Base-by-base conservation (phyloP, 495 filamentous ascomycete species). In the Hypoxylon lenormandii region DNA sequence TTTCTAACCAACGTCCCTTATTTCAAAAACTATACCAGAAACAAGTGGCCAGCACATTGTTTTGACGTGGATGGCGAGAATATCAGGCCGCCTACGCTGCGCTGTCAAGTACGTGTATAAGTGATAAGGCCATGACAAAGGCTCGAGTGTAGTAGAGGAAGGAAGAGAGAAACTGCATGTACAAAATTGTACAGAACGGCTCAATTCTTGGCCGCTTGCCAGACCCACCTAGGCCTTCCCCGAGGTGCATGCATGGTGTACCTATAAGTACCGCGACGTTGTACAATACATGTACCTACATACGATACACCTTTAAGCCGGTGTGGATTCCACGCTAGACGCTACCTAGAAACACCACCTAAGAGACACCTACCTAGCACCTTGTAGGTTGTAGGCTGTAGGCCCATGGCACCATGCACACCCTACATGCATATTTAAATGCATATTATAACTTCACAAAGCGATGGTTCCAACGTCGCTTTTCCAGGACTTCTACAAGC, bases 351-450 rank as follows among this genome's bases (percentile, higher is more conserved):
- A 7, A 33, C 30, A 33, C 30, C 10, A 33, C 3, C 6, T 33
- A 7, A 26, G 26, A 28, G 26, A 7, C 26, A 7, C n/a, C 26
- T 28, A 28, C 26, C 26, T 7, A 28, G 26, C 7, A 28, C 3
- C n/a, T n/a, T n/a, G n/a, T n/a, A n/a, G n/a, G n/a, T n/a, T n/a
- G n/a, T n/a, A n/a, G n/a, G n/a, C n/a, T n/a, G n/a, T n/a, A 7
- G 30, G 2, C 2, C 23, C 23, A 26, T 26, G 23, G 30, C 30
- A 33, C 53, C 59, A 64, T 65, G 61, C 65, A 58, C 58, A 58
- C 58, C 58, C 62, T 71, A 66, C 57, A 66, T 71, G 62, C 68
- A 71, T 71, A 71, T 66, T 62, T 66, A 56, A 65, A 61, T 70
- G 61, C 62, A 65, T 64, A 71, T 56, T 56, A 60, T 64, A 71